These are phyloP conservation scores for Umbellularia californica DNA, from an alignment of 164 flowering plant genomes.

Conservation along the genomic window DNA sequence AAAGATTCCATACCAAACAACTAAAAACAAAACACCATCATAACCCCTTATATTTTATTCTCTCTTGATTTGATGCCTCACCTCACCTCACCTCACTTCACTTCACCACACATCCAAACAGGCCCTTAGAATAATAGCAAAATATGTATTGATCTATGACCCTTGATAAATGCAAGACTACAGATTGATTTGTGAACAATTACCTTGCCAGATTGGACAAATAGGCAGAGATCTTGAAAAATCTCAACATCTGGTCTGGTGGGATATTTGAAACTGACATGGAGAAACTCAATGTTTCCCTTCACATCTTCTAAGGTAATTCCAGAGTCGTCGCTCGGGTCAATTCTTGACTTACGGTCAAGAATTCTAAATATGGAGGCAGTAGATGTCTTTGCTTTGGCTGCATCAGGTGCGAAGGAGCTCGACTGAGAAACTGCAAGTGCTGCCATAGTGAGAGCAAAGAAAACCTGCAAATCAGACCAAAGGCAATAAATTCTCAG, in stretches of 20 bases:
- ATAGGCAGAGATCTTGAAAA: constrained; percentile 38
- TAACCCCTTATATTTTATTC: too few relatives aligned
- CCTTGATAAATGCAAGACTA: not conserved
- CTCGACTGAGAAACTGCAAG: constrained; percentile 39
- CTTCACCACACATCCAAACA: too few relatives aligned
- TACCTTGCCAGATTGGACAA: constrained; percentile 44
- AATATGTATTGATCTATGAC: not conserved
- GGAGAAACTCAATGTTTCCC: constrained; percentile 42
- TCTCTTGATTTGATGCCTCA: too few relatives aligned
- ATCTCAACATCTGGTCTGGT: constrained; percentile 40
- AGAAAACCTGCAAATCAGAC: constrained; percentile 39
- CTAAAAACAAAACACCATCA: too few relatives aligned
- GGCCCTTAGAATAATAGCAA: not conserved
- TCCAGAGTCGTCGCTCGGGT: constrained; percentile 40
- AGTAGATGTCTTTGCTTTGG: constrained; percentile 35
- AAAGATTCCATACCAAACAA: too few relatives aligned
- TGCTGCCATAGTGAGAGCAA: constrained; percentile 41
- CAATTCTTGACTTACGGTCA: constrained; percentile 41
- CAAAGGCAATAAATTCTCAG: not conserved
- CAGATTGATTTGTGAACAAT: not conserved
- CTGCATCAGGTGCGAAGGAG: constrained; percentile 31
- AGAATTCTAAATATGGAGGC: constrained; percentile 45
- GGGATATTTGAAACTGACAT: constrained; percentile 52
- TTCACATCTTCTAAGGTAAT: constrained; percentile 29
- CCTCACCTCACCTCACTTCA: too few relatives aligned